phyloP scores from a whole-genome alignment of 192 early-diverging fungal species.

The Kickxella alabastrina region DNA sequence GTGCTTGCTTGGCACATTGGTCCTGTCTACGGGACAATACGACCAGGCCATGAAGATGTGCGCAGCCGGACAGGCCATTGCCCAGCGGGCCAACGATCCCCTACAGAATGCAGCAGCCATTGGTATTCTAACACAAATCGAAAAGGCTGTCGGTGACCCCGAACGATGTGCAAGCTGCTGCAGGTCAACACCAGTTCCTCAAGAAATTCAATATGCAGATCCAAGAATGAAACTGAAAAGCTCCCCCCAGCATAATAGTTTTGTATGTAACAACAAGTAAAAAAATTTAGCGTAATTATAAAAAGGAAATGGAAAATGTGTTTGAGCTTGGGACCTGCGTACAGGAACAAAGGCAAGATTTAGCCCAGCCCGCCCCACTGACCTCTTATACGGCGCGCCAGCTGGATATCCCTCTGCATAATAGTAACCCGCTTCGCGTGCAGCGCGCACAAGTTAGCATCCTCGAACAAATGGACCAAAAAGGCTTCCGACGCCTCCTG shows the following conservation, averaged over 20 bases:
- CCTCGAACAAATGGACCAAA: conserved; percentile 83
- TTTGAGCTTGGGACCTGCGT: too few relatives aligned
- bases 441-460: conserved; percentile 88
- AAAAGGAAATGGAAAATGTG: conserved; percentile 2
- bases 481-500: conserved; percentile 81
- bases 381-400: conserved; percentile 86
- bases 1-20: conserved; percentile 34
- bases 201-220: conserved; percentile 32
- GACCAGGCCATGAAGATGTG: conserved; percentile 48
- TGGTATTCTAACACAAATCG: conserved; percentile 35
- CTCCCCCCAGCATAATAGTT: too few relatives aligned
- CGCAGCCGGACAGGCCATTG: conserved; percentile 34
- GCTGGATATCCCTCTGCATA: conserved; percentile 88
- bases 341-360: neutral
- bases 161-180: conserved; percentile 29
- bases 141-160: conserved; percentile 34
- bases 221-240: neutral
- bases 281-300: neutral
- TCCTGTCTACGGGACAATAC: conserved; percentile 41
- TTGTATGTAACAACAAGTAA: neutral
- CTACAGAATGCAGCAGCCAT: conserved; percentile 47
- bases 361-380: conserved; percentile 67
- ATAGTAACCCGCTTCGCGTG: conserved; percentile 94
- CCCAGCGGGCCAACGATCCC: conserved; percentile 33
- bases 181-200: conserved; percentile 25